phyloP scores from a whole-genome alignment of 768 basidiomycete genomes.

The Phaeotremella skinneri region DNA sequence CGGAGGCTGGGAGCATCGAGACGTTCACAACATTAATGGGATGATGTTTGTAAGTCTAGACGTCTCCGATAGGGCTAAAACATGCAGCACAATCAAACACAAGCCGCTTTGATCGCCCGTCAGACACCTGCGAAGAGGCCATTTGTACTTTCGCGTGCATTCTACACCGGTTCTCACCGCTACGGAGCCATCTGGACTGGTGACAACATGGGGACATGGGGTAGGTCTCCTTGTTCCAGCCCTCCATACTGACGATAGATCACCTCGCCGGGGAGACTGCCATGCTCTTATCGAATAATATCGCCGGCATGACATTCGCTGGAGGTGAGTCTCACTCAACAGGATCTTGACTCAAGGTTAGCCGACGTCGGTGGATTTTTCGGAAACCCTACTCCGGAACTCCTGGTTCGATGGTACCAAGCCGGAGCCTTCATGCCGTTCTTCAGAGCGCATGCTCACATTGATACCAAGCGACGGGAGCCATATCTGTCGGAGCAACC shows the following conservation, averaged over 20 bases:
- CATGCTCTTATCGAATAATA: constrained; percentile 83
- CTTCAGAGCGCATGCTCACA: constrained; percentile 97
- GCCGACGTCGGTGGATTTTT: constrained; percentile 99
- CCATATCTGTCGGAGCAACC: constrained; percentile 90
- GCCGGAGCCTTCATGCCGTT: constrained; percentile 93
- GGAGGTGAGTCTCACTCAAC: constrained; percentile 66
- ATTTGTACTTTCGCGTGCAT: constrained; percentile 91
- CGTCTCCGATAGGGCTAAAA: background rate
- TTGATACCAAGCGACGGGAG: constrained; percentile 96
- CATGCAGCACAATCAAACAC: constrained; percentile 75
- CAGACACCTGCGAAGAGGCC: constrained; percentile 75
- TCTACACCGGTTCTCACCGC: constrained; percentile 92
- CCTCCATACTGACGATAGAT: constrained; percentile 55
- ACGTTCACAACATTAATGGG: constrained; percentile 95
- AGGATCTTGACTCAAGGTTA: constrained; percentile 46
- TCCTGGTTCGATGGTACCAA: constrained; percentile 96
- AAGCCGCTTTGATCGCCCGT: constrained; percentile 72
- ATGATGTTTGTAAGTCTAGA: constrained; percentile 64
- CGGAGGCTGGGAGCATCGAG: constrained; percentile 97
- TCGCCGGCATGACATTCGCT: constrained; percentile 85
- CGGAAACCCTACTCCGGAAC: constrained; percentile 89
- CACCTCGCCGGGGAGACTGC: constrained; percentile 91
- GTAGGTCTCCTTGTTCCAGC: constrained; percentile 17
- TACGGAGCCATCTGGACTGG: constrained; percentile 99
- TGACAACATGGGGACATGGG: constrained; percentile 94